Evolutionary conservation across 805 yeast species (phyloP), one percentile per base, ranked within the genome.

Genomic region (Kockiozyma suomiensis): DNA sequence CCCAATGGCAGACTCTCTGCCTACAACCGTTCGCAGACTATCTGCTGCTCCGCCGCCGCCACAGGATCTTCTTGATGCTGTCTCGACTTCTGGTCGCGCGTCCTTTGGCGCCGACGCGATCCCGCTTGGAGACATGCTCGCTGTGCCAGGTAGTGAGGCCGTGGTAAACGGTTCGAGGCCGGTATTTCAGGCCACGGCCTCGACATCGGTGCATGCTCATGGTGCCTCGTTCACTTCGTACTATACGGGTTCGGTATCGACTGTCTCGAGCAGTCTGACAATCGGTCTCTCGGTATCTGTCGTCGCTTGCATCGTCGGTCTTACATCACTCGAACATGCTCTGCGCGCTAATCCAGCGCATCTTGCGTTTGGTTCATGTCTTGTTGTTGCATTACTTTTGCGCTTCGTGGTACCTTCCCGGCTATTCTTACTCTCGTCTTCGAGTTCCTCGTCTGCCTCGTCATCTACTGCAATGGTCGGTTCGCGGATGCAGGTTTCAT

Each of bases 21-120:
- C 62, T 4, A 35, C 58, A 8, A 50, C 58, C 12, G 56, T 57
- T n/a, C 56, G 64, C 35, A 43, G 61, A 6, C 45, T 53, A 4
- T 61, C 64, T 13, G 52, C 58, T 10, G 64, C 61, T 4, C 46
- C 50, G 19, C 61, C 57, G 47, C 64, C 64, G n/a, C 56, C 53
- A 13, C 54, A 50, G 30, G 60, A 60, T 26, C 56, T 60, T 15
- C n/a, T 60, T 35, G 49, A 37, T 35, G 35, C 38, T n/a, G 52
- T 49, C 35, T 28, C 54, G 45, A 25, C 52, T 3, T 54, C 58
- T n/a, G 58, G 58, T 10, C 45, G 52, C 19, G 55, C 19, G 40
- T 51, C 55, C 46, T 41, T 51, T 17, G 55, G 55, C 19, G 53
- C 41, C 21, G 58, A 54, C 17, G 48, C 52, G 7, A 54, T 54